phyloP scores from a whole-genome alignment of 2,329 filamentous ascomycete species.

The Xylaria sp. region DNA sequence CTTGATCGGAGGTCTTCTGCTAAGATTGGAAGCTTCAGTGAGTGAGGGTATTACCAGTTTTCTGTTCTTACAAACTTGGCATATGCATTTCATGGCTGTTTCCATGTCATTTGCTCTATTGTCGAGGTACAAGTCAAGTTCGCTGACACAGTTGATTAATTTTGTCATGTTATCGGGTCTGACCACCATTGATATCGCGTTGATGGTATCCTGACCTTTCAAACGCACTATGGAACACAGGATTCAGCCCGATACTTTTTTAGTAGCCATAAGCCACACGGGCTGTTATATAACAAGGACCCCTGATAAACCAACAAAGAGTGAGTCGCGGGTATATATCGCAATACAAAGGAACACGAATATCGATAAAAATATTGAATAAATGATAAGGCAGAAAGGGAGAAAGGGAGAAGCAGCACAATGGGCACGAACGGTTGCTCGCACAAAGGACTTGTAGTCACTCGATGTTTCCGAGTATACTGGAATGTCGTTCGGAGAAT shows the following conservation, averaged over 20 bases:
- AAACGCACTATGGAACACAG: background rate
- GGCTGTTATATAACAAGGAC: background rate
- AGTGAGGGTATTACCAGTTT: constrained; percentile 39
- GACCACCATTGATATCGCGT: background rate
- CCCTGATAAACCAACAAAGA: constrained; percentile 1
- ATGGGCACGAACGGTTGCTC: background rate
- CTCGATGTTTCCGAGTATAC: background rate
- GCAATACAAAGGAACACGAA: background rate
- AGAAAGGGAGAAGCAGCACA: background rate
- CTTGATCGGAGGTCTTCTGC: background rate
- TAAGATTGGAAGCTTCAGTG: constrained; percentile 25
- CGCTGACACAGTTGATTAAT: constrained; percentile 40
- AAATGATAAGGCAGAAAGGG: background rate
- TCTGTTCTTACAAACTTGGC: constrained; percentile 36
- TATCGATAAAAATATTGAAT: background rate
- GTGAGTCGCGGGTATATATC: background rate
- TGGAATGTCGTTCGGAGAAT: background rate
- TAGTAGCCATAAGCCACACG: background rate
- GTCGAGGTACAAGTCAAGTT: constrained; percentile 40
- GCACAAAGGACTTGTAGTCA: background rate
- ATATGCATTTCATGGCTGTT: constrained; percentile 33
- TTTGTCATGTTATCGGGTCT: background rate
- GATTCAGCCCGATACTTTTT: background rate
- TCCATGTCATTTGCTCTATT: constrained; percentile 24
- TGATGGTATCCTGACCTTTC: background rate